Percentiles rank a stretch among this genome's conserved stretches.
Conservation (phyloP, 495 filamentous ascomycete genomes). For the Massariosphaeria phaeospora region DNA sequence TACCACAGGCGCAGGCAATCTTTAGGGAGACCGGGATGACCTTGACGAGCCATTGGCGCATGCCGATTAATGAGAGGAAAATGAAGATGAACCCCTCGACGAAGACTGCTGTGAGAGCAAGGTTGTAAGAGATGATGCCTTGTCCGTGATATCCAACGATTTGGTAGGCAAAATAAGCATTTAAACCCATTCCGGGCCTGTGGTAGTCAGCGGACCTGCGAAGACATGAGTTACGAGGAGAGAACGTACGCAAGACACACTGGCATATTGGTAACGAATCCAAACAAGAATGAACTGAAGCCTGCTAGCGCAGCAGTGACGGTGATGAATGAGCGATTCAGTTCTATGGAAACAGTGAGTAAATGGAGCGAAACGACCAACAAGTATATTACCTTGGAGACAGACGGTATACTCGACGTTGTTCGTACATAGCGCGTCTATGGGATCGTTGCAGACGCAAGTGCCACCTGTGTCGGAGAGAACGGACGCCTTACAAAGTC, state of each 20-base stretch:
- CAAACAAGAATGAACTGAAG: slow-evolving; percentile 67
- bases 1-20: slow-evolving; percentile 78
- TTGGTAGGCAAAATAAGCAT: slow-evolving; percentile 80
- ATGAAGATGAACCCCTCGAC: slow-evolving; percentile 74
- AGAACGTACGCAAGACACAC: slow-evolving; percentile 57
- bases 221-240: neutral
- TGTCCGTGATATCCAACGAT: slow-evolving; percentile 70
- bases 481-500: slow-evolving; percentile 43
- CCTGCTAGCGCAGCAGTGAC: slow-evolving; percentile 75
- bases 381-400: slow-evolving; percentile 31
- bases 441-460: slow-evolving; percentile 61
- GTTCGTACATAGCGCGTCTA: slow-evolving; percentile 49
- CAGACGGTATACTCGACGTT: slow-evolving; percentile 59
- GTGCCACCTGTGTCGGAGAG: slow-evolving; percentile 63
- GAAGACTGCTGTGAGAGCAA: slow-evolving; percentile 76
- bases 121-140: slow-evolving; percentile 60
- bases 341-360: slow-evolving; percentile 45
- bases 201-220: too few species aligned
- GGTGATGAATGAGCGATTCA: slow-evolving; percentile 72
- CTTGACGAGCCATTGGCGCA: slow-evolving; percentile 80
- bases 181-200: slow-evolving; percentile 73
- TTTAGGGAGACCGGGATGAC: slow-evolving; percentile 73
- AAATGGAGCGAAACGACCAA: too few species aligned
- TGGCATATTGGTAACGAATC: slow-evolving; percentile 66
- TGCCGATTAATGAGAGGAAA: slow-evolving; percentile 63